Evolutionary conservation across 2,329 filamentous ascomycete genomes (phyloP), one percentile per base, ranked within the genome.

Genomic region (Talaromyces amestolkiae): DNA sequence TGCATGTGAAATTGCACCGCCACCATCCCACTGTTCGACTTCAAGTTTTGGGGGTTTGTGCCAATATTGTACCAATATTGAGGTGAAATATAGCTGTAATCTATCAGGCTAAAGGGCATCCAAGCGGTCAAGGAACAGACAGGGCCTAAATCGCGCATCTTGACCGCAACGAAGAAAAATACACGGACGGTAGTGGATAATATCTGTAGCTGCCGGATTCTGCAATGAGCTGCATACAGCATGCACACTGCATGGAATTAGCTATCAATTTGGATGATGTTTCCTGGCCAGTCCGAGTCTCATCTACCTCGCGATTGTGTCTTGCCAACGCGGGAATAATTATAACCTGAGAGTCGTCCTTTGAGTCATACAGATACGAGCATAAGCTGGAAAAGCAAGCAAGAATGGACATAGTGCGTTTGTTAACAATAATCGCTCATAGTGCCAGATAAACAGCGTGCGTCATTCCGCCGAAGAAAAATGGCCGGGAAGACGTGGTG

Each of bases 111-210:
- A 53, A 53, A 11, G 7, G 13, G 27, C 10, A 17, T 22, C 2
- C 51, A 19, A 22, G 51, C 51, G 51, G 51, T 54, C 31, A 54
- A 54, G 51, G 15, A 51, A 22, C 31, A 27, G 51, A 35, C 51
- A 54, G 9, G 51, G 27, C 51, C 37, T 58, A 58, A 39, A 58
- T 58, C 56, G 56, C 56, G 56, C 56, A 58, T 8, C 35, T 41
- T 58, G 56, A 43, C 56, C 35, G 56, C 56, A 39, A 43, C 35
- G 17, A 58, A 27, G 13, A 24, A 43, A 39, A 9, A 39, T 17
- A 31, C 27, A 31, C 27, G 27, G 27, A 7, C 27, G 27, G 5
- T 5, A 19, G 37, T 17, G 37, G 41, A 45, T 8, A 9, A 22
- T 7, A 3, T 15, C 5, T 10, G 49, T n/a, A 33, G 49, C 49